Conservation (phyloP, 2,329 filamentous ascomycete genomes). For the Alternaria hordeiaustralica region DNA sequence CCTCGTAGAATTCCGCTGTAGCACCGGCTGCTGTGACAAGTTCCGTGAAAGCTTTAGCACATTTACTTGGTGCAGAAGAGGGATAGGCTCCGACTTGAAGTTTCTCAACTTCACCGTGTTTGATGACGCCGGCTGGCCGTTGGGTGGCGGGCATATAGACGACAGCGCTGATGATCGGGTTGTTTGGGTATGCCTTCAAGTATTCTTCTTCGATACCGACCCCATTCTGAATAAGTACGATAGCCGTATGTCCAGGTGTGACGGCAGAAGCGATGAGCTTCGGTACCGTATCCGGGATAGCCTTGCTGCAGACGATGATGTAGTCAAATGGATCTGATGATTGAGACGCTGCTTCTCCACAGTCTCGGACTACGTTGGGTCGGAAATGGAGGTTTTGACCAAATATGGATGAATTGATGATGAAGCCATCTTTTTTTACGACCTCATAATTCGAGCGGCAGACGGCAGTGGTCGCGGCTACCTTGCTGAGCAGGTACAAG, state of each 20-base stretch:
- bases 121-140: constrained; percentile 55
- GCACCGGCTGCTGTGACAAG: constrained; percentile 55
- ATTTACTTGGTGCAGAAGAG: constrained; percentile 18
- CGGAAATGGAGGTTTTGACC: constrained; percentile 43
- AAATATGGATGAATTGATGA: constrained; percentile 50
- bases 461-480: constrained; percentile 51
- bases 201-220: constrained; percentile 67
- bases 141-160: constrained; percentile 63
- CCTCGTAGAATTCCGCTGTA: constrained; percentile 57
- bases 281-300: constrained; percentile 49
- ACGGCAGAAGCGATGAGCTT: constrained; percentile 52
- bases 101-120: constrained; percentile 55
- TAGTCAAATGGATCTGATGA: constrained; percentile 51
- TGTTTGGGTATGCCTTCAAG: constrained; percentile 54
- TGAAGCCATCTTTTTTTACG: constrained; percentile 51
- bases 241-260: constrained; percentile 53
- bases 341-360: constrained; percentile 43
- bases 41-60: constrained; percentile 46
- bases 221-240: constrained; percentile 68
- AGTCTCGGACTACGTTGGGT: constrained; percentile 45
- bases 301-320: constrained; percentile 57
- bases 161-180: constrained; percentile 63
- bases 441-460: constrained; percentile 56
- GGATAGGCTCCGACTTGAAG: constrained; percentile 62
- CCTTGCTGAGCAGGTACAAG: constrained; percentile 50